Conservation (phyloP, 2,329 filamentous ascomycete species). For the Talaromyces sp. region DNA sequence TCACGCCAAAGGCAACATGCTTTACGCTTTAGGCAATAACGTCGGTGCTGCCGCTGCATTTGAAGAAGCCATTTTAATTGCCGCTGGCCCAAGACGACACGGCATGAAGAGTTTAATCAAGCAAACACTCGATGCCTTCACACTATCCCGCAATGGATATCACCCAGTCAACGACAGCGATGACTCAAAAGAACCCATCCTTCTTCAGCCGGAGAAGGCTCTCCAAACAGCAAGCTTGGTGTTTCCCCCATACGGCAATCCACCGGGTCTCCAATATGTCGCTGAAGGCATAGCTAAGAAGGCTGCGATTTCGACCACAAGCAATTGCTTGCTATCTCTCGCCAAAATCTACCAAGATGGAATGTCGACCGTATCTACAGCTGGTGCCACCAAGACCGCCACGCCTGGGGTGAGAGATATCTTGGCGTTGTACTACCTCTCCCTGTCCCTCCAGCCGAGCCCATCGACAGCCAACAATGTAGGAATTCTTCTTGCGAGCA, state of each 20-base stretch:
- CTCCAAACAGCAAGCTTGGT: conserved; percentile 76
- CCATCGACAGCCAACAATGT: conserved; percentile 98
- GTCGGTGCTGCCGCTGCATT: conserved; percentile 78
- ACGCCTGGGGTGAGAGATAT: conserved; percentile 84
- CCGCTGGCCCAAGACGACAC: conserved; percentile 63
- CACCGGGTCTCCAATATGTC: conserved; percentile 74
- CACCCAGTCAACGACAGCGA: conserved; percentile 26
- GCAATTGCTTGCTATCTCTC: conserved; percentile 87
- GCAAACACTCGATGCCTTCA: conserved; percentile 67
- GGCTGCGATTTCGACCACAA: conserved; percentile 85
- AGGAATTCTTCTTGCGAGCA: conserved; percentile 89
- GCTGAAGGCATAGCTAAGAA: conserved; percentile 65
- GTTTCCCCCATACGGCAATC: conserved; percentile 67
- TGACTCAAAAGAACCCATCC: conserved; percentile 54
- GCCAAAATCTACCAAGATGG: conserved; percentile 98
- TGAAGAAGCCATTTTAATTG: conserved; percentile 89
- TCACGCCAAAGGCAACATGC: conserved; percentile 97
- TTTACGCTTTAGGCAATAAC: conserved; percentile 84
- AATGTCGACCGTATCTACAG: conserved; percentile 67
- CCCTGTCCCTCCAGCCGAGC: conserved; percentile 86
- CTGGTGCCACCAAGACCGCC: conserved; percentile 47
- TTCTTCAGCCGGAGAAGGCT: conserved; percentile 78
- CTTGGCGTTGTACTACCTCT: conserved; percentile 89
- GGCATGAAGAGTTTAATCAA: conserved; percentile 75
- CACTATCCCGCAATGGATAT: conserved; percentile 37